These are phyloP conservation scores for Candida multigemmis DNA, from an alignment of 805 yeast species.

Conservation along the genomic window DNA sequence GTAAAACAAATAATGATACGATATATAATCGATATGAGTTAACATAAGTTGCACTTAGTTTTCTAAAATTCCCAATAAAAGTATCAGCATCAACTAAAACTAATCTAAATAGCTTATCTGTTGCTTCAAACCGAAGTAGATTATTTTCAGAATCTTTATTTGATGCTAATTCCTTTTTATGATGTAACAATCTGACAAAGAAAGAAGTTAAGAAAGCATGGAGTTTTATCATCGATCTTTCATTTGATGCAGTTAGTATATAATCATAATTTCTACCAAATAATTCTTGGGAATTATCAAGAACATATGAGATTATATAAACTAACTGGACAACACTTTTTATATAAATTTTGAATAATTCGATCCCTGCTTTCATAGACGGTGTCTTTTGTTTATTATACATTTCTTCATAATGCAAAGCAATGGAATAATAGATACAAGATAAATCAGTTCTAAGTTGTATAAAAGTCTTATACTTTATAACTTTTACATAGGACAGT, in stretches of 20 bases:
- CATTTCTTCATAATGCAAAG: slow-evolving; percentile 29
- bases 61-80: slow-evolving; percentile 33
- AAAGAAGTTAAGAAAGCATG: slow-evolving; percentile 29
- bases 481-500: slow-evolving; percentile 21
- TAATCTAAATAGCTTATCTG: slow-evolving; percentile 21
- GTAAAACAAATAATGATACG: slow-evolving; percentile 29
- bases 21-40: slow-evolving; percentile 33
- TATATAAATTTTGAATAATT: slow-evolving; percentile 30
- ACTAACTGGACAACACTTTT: slow-evolving; percentile 32
- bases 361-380: slow-evolving; percentile 30
- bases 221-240: slow-evolving; percentile 30
- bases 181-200: slow-evolving; percentile 29
- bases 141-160: slow-evolving; percentile 6
- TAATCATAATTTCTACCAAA: slow-evolving; percentile 32
- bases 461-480: slow-evolving; percentile 24
- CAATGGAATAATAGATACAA: slow-evolving; percentile 30
- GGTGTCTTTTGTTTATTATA: slow-evolving; percentile 15
- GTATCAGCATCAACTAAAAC: slow-evolving; percentile 29
- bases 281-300: slow-evolving; percentile 31
- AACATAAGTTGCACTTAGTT: slow-evolving; percentile 25
- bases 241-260: slow-evolving; percentile 25
- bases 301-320: slow-evolving; percentile 32
- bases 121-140: slow-evolving; percentile 17
- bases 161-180: slow-evolving; percentile 21
- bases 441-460: slow-evolving; percentile 30